Conservation (phyloP, 2,329 filamentous ascomycete species). For the Fusarium veterinarium region DNA sequence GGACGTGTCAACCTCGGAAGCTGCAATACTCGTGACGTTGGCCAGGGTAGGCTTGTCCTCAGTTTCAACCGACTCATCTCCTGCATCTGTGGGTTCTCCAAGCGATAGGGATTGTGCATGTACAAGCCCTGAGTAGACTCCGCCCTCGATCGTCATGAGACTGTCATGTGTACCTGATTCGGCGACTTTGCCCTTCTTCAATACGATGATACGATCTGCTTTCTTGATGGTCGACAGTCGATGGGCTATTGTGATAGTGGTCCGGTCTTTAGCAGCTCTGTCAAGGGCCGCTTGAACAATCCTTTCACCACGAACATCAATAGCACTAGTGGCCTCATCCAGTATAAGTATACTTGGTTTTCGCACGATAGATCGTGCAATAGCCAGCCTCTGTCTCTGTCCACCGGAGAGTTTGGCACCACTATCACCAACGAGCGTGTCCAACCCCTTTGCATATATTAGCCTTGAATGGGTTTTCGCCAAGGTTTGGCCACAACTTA, state of each 20-base stretch:
- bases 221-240: conserved; percentile 79
- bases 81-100: conserved; percentile 57
- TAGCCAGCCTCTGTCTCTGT: conserved; percentile 85
- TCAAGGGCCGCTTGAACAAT: conserved; percentile 75
- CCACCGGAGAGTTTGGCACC: conserved; percentile 86
- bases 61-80: conserved; percentile 51
- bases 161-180: conserved; percentile 82
- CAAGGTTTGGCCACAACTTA: conserved; percentile 41
- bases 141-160: conserved; percentile 68
- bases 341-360: conserved; percentile 78
- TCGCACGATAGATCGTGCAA: conserved; percentile 79
- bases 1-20: conserved; percentile 48
- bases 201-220: conserved; percentile 82
- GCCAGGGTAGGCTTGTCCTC: conserved; percentile 55
- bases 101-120: conserved; percentile 69
- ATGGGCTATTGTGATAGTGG: conserved; percentile 80
- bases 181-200: conserved; percentile 76
- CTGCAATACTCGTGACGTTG: conserved; percentile 59
- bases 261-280: conserved; percentile 70
- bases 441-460: conserved; percentile 65
- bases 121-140: conserved; percentile 76
- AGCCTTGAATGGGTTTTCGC: conserved; percentile 1
- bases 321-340: conserved; percentile 80
- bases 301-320: conserved; percentile 64
- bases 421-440: conserved; percentile 79